Evolutionary conservation across 495 filamentous ascomycete species (phyloP).

Genomic region (Xylaria venustula): DNA sequence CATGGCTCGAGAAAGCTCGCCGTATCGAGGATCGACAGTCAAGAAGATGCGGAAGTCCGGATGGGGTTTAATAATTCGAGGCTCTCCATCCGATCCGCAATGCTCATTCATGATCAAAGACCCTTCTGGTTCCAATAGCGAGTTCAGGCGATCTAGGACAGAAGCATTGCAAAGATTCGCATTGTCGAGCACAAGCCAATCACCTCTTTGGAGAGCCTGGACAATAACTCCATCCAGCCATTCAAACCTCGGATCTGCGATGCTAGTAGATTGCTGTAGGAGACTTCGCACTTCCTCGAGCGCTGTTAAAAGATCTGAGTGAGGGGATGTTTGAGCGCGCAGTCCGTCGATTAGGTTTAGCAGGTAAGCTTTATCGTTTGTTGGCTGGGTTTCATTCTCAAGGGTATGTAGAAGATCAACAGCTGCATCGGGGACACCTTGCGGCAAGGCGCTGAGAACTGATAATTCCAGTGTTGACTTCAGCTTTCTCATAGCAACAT

Average conservation of each 20-base stretch:
- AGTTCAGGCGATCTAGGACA: constrained; percentile 92
- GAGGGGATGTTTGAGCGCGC: constrained; percentile 19
- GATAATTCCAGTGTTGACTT: constrained; percentile 52
- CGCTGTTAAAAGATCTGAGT: constrained; percentile 25
- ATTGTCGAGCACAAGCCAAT: constrained; percentile 95
- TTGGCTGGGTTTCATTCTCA: constrained; percentile 24
- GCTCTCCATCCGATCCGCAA: constrained; percentile 74
- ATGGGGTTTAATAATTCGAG: constrained; percentile 77
- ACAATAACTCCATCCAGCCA: constrained; percentile 95
- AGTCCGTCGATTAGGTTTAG: constrained; percentile 32
- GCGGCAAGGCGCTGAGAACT: constrained; percentile 49
- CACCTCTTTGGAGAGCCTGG: constrained; percentile 77
- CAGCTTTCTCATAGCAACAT: constrained; percentile 54
- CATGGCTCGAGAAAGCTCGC: constrained; percentile 95
- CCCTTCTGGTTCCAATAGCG: constrained; percentile 87
- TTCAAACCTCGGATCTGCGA: constrained; percentile 79
- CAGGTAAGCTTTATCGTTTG: constrained; percentile 27
- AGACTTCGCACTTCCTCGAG: constrained; percentile 36
- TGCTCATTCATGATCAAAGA: constrained; percentile 89
- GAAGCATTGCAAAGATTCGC: constrained; percentile 95
- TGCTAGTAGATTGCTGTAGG: constrained; percentile 40
- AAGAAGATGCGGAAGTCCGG: constrained; percentile 88
- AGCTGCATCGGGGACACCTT: constrained; percentile 40
- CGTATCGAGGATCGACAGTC: constrained; percentile 89
- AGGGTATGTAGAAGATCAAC: constrained; percentile 43